Percentiles rank a stretch among this genome's conserved stretches.
These are phyloP conservation scores for Lineolata rhizophorae DNA, from an alignment of 495 filamentous ascomycete species.

Conservation along the genomic window DNA sequence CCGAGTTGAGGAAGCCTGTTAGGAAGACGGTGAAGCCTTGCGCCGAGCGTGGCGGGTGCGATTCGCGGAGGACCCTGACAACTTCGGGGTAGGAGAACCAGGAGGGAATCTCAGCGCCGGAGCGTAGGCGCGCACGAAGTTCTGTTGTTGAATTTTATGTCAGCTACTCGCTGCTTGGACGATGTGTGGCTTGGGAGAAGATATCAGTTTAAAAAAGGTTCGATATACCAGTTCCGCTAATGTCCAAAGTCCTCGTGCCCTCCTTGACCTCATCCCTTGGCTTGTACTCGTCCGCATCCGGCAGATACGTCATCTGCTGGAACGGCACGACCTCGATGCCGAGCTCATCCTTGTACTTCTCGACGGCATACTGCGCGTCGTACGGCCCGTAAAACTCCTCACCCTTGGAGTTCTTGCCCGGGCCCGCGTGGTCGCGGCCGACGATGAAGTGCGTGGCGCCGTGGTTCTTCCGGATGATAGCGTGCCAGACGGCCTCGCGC, in stretches of 20 bases:
- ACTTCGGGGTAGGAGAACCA: constrained; percentile 99
- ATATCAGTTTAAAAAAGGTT: neutral
- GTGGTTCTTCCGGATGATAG: constrained; percentile 99
- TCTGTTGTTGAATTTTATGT: constrained; percentile 27
- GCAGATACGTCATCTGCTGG: constrained; percentile 98
- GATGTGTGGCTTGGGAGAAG: constrained; percentile 1
- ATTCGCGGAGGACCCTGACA: constrained; percentile 83
- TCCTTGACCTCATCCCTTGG: constrained; percentile 72
- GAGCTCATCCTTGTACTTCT: constrained; percentile 89
- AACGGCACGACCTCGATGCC: constrained; percentile 98
- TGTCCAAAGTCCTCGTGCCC: constrained; percentile 80
- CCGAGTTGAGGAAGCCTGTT: constrained; percentile 87
- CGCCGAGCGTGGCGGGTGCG: constrained; percentile 64
- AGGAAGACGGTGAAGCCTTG: constrained; percentile 98
- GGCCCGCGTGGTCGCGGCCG: constrained; percentile 90
- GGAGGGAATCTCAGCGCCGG: constrained; percentile 82
- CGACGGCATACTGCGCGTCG: constrained; percentile 91
- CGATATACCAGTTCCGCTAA: constrained; percentile 71
- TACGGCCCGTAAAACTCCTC: constrained; percentile 96
- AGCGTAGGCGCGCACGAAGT: constrained; percentile 71
- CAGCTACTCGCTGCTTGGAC: constrained; percentile 1
- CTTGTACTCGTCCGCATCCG: constrained; percentile 87
- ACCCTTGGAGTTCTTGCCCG: constrained; percentile 89
- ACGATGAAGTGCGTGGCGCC: constrained; percentile 99
- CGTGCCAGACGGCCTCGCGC: constrained; percentile 97